Evolutionary conservation across 1,139 yeast genomes (phyloP).

Genomic region (Yamadazyma trypodendri): DNA sequence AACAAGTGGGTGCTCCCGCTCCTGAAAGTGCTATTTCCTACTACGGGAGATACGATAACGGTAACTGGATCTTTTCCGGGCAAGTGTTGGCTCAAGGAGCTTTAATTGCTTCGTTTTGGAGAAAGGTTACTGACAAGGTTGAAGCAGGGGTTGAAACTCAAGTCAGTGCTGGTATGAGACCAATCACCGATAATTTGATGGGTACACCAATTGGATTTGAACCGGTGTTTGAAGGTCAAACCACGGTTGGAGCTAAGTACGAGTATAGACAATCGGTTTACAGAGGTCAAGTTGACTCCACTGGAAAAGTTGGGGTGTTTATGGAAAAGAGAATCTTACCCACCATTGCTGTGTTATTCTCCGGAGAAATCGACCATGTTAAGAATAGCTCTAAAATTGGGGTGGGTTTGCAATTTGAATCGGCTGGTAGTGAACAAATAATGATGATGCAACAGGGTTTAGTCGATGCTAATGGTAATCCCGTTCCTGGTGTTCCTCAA

Average conservation of each 20-base stretch:
- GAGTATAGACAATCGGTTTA: conserved; percentile 95
- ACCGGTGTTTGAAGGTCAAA: conserved; percentile 85
- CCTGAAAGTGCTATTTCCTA: conserved; percentile 92
- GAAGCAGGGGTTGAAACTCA: conserved; percentile 97
- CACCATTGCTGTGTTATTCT: conserved; percentile 82
- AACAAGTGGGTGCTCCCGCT: conserved; percentile 71
- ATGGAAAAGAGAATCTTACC: conserved; percentile 94
- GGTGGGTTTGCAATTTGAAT: conserved; percentile 91
- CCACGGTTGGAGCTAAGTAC: conserved; percentile 95
- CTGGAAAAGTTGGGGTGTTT: conserved; percentile 88
- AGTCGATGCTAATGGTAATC: conserved; percentile 78
- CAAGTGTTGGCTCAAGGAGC: conserved; percentile 95
- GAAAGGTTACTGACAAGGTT: conserved; percentile 85
- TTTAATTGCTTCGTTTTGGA: conserved; percentile 87
- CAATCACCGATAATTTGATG: conserved; percentile 77
- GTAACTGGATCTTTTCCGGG: conserved; percentile 91
- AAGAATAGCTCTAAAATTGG: conserved; percentile 86
- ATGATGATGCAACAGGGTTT: conserved; percentile 76
- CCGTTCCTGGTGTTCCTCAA: conserved; percentile 71
- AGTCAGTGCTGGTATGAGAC: conserved; percentile 73
- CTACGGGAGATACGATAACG: conserved; percentile 85
- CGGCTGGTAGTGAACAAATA: conserved; percentile 90
- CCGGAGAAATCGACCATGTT: conserved; percentile 88
- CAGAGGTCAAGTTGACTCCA: conserved; percentile 92
- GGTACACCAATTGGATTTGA: conserved; percentile 79